A percentile compares a stretch with the other conserved stretches of the same genome.
Evolutionary conservation across 441 rosid genomes (phyloP).

Genomic region (Gossypium aridum): DNA sequence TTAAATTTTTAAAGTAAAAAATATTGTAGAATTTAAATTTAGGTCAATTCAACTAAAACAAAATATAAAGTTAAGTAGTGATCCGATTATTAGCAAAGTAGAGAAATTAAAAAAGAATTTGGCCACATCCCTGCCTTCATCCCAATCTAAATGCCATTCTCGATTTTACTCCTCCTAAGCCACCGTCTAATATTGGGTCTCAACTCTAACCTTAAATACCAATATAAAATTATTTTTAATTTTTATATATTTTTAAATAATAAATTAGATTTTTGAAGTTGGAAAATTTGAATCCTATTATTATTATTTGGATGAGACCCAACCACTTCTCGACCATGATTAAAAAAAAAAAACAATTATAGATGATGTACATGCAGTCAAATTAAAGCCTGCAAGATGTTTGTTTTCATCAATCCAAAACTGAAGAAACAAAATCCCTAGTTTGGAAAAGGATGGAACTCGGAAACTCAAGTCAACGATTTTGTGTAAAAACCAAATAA

Average conservation of each 20-base stretch:
- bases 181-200: neutral
- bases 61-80: too few relatives aligned
- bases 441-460: constrained; percentile 1
- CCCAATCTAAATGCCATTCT: constrained; percentile 8
- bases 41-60: too few relatives aligned
- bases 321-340: neutral
- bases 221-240: neutral
- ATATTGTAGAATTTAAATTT: too few relatives aligned
- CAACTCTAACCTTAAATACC: neutral
- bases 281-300: too few relatives aligned
- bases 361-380: neutral
- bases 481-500: neutral
- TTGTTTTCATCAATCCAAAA: neutral
- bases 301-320: neutral
- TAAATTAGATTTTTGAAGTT: too few relatives aligned
- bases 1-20: too few relatives aligned
- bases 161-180: constrained; percentile 13
- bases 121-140: too few relatives aligned
- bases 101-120: neutral
- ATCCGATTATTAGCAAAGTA: too few relatives aligned
- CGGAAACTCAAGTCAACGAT: constrained; percentile 6
- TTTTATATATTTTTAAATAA: too few relatives aligned
- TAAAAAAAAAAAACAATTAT: neutral
- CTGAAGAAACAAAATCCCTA: neutral
- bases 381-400: neutral